phyloP scores from a whole-genome alignment of 2,329 filamentous ascomycete genomes.

The Trichoderma cornu-damae region DNA sequence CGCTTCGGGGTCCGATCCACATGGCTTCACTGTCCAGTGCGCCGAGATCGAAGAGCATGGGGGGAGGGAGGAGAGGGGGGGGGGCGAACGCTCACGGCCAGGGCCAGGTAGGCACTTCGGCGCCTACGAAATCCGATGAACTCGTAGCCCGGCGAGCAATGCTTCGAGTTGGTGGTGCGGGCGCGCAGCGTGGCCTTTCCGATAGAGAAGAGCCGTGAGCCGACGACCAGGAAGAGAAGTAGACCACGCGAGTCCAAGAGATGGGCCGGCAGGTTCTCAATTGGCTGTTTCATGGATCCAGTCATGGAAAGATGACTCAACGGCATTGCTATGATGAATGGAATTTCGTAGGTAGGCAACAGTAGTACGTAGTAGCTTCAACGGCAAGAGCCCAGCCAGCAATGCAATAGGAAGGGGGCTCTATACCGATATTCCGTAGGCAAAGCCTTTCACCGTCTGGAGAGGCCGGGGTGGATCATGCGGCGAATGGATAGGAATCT shows the following conservation, averaged over 20 bases:
- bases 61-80: too few species aligned
- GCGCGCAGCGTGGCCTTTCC: background rate
- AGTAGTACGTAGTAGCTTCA: background rate
- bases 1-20: constrained; percentile 3
- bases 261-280: background rate
- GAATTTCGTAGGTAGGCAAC: background rate
- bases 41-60: constrained; percentile 4
- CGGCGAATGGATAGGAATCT: background rate
- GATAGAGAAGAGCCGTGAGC: background rate
- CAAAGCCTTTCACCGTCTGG: background rate
- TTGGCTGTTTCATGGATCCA: background rate
- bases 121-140: constrained; percentile 3
- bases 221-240: background rate
- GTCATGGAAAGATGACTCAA: background rate
- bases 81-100: background rate
- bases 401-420: constrained; percentile 4
- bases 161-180: background rate
- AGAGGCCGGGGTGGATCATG: background rate
- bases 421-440: background rate
- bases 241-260: background rate
- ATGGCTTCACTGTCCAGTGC: background rate
- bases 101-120: constrained; percentile 14
- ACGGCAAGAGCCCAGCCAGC: background rate
- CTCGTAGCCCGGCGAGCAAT: background rate
- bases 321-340: background rate